Conservation (phyloP, 2,329 filamentous ascomycete species). For the Nemania sp. region DNA sequence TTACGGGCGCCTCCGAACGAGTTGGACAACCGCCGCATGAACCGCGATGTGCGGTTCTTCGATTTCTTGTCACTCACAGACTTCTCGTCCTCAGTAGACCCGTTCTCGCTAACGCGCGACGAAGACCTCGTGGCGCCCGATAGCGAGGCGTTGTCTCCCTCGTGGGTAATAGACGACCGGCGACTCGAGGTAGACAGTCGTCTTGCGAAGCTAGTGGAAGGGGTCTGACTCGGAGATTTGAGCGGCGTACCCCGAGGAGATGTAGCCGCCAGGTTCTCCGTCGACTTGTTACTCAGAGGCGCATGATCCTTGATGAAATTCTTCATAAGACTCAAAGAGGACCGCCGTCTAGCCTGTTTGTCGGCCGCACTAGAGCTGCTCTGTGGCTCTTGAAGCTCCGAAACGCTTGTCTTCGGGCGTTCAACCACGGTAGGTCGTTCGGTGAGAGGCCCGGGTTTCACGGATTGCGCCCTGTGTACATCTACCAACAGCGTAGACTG, state of each 20-base stretch:
- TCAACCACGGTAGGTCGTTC: constrained; percentile 34
- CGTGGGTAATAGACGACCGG: constrained; percentile 55
- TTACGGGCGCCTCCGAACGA: constrained; percentile 54
- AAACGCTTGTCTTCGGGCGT: constrained; percentile 49
- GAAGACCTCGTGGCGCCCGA: constrained; percentile 45
- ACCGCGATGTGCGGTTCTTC: constrained; percentile 56
- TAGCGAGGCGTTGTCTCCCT: constrained; percentile 38
- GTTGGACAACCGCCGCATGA: constrained; percentile 62
- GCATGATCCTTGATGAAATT: constrained; percentile 65
- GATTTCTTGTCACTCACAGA: constrained; percentile 49
- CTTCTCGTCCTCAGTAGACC: constrained; percentile 52
- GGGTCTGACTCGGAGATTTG: constrained; percentile 52
- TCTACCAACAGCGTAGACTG: constrained; percentile 63
- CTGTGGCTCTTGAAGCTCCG: constrained; percentile 48
- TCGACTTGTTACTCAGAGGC: constrained; percentile 48
- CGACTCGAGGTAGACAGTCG: constrained; percentile 69
- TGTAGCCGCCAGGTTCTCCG: constrained; percentile 45
- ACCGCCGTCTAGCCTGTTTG: constrained; percentile 50
- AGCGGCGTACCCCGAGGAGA: constrained; percentile 39
- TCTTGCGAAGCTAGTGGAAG: constrained; percentile 54
- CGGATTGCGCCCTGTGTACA: constrained; percentile 49
- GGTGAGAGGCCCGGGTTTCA: constrained; percentile 35
- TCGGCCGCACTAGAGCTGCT: constrained; percentile 41
- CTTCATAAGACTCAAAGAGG: constrained; percentile 62
- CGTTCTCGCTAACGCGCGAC: constrained; percentile 47